Evolutionary conservation across 805 yeast species (phyloP), one percentile per base, ranked within the genome.

Genomic region (Wickerhamomyces ciferrii): DNA sequence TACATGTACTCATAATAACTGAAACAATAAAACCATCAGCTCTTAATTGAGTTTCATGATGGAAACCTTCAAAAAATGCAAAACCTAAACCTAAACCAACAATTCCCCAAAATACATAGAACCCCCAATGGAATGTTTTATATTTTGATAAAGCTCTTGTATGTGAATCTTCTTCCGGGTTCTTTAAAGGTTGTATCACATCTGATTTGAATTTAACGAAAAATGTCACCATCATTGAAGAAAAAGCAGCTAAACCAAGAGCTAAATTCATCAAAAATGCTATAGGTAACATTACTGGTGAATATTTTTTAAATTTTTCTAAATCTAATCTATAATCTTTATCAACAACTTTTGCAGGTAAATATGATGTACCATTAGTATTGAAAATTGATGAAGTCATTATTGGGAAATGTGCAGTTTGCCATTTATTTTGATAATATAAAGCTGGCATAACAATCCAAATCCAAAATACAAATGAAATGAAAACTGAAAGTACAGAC

Each of bases 351-450:
- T 65, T 67, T 14, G 68, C 39, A 23, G 78, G 82, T 39, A 79
- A 66, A 61, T 82, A 84, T 8, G 59, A 18, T 3, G 70, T 46
- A 45, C 75, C 81, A 54, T 59, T 74, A 48, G 80, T 68, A 62
- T 81, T 84, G 53, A 62, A 79, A 2, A 79, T 67, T 39, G 67
- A 64, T 10, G 76, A 70, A 37, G 69, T 67, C 31, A 78, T 70
- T 56, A 83, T 74, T 35, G 89, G 89, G 49, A 83, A 60, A 62
- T 74, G 81, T 45, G 73, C 69, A 18, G 82, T 75, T 54, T 69
- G 80, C 84, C 84, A 81, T 25, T 70, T 68, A 61, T 82, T 80
- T 41, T 78, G 60, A 53, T 62, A 72, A 59, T 79, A 78, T n/a
- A 83, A 48, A 13, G 76, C 78, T 11, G 87, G 83, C n/a, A 70